These are phyloP conservation scores for Cicer chorassanicum DNA, from an alignment of 306 rosid species.

Conservation along the genomic window DNA sequence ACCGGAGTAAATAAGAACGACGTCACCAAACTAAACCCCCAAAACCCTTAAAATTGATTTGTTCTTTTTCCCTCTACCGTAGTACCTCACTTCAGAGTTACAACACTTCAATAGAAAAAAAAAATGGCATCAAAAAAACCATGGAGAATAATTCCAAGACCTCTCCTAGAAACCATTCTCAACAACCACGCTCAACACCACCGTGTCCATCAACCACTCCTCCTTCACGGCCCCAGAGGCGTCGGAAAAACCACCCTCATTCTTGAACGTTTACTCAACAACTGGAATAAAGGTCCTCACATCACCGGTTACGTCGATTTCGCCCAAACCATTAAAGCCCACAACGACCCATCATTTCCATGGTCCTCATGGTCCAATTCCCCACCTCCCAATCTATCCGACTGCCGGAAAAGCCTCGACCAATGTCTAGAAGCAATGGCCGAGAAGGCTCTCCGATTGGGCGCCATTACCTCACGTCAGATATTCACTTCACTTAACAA, in stretches of 20 bases:
- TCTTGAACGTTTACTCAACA: slow-evolving; percentile 73
- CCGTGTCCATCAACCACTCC: slow-evolving; percentile 79
- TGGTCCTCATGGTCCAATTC: slow-evolving; percentile 87
- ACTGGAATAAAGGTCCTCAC: slow-evolving; percentile 91
- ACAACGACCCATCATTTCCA: slow-evolving; percentile 62
- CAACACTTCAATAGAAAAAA: neutral
- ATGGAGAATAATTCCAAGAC: slow-evolving; percentile 85
- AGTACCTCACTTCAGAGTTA: slow-evolving; percentile 8
- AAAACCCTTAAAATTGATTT: slow-evolving; percentile 53
- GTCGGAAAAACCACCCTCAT: slow-evolving; percentile 93
- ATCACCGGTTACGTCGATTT: slow-evolving; percentile 86
- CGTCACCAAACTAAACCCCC: slow-evolving; percentile 34
- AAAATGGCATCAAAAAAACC: slow-evolving; percentile 72
- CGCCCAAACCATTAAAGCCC: slow-evolving; percentile 68
- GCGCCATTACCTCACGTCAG: slow-evolving; percentile 73
- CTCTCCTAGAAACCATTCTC: slow-evolving; percentile 78
- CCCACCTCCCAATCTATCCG: slow-evolving; percentile 61
- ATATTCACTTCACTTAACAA: slow-evolving; percentile 67
- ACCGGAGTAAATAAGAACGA: neutral
- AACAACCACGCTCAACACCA: slow-evolving; percentile 93
- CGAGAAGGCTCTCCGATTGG: slow-evolving; percentile 64
- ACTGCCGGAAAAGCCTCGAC: slow-evolving; percentile 67
- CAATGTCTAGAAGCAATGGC: slow-evolving; percentile 82
- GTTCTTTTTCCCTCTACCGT: neutral
- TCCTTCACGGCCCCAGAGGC: slow-evolving; percentile 96